phyloP scores from a whole-genome alignment of 1,139 yeast species.

The Scheffersomyces stambukii region DNA sequence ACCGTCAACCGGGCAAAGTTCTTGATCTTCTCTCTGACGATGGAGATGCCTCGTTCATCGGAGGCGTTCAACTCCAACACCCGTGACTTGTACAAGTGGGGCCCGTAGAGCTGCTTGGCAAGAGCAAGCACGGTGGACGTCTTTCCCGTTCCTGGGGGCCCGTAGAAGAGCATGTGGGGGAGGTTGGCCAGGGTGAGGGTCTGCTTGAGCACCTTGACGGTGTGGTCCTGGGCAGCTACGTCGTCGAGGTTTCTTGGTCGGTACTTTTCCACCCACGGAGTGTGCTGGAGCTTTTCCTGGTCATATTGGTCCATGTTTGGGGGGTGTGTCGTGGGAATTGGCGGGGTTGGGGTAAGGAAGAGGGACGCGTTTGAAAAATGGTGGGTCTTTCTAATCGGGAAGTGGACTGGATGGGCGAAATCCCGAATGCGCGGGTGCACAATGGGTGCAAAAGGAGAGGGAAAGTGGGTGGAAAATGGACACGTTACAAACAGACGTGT shows the following conservation, averaged over 20 bases:
- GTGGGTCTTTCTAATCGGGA: no score
- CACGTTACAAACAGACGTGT: no score
- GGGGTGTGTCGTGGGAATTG: not conserved
- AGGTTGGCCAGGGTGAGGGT: constrained; percentile 76
- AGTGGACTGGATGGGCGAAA: no score
- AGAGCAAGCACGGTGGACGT: constrained; percentile 89
- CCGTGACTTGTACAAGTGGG: constrained; percentile 62
- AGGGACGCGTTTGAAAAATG: no score
- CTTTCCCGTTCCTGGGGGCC: constrained; percentile 98
- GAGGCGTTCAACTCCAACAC: constrained; percentile 93
- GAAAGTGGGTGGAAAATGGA: no score
- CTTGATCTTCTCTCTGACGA: constrained; percentile 89
- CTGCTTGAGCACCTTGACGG: constrained; percentile 78
- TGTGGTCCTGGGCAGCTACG: constrained; percentile 88
- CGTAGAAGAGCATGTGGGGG: constrained; percentile 95
- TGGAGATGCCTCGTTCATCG: constrained; percentile 93
- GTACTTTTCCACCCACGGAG: constrained; percentile 80
- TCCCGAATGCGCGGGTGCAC: no score
- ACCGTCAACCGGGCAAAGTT: constrained; percentile 86
- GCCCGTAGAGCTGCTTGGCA: constrained; percentile 79
- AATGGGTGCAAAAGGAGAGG: no score
- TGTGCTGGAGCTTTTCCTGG: constrained; percentile 44
- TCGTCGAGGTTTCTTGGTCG: constrained; percentile 83
- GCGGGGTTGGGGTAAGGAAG: no score
- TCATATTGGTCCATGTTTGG: constrained; percentile 23